These are phyloP conservation scores for Blumeria hordei DNA, from an alignment of 2,329 filamentous ascomycete genomes.

Conservation along the genomic window DNA sequence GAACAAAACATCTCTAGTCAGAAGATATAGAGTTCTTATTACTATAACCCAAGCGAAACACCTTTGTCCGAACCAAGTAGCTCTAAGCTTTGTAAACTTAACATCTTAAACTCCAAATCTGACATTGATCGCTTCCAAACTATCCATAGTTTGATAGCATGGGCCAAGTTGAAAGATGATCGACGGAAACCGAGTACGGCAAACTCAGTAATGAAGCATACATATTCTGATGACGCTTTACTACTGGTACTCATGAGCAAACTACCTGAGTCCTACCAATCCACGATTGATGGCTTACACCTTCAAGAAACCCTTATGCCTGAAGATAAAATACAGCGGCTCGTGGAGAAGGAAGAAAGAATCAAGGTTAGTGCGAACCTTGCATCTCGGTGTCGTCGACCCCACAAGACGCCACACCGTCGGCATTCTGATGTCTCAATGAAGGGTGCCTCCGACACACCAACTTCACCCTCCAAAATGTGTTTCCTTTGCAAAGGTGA, in stretches of 20 bases:
- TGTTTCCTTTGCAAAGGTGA: too few species aligned
- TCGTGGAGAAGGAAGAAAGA: slow-evolving; percentile 1
- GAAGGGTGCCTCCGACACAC: too few species aligned
- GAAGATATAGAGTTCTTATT: too few species aligned
- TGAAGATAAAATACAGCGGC: not conserved
- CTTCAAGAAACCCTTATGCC: not conserved
- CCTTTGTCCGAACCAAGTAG: too few species aligned
- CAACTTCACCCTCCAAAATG: too few species aligned
- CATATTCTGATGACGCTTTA: not conserved
- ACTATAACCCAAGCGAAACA: too few species aligned
- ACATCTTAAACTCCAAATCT: too few species aligned
- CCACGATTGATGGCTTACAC: not conserved
- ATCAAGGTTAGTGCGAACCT: not conserved
- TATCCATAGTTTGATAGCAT: too few species aligned
- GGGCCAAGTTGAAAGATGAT: not conserved
- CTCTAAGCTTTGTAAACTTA: too few species aligned
- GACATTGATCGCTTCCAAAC: too few species aligned
- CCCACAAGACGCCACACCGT: not conserved
- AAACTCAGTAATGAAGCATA: not conserved
- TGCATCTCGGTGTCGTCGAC: not conserved
- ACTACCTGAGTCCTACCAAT: not conserved
- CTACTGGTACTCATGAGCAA: slow-evolving; percentile 1
- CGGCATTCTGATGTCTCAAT: too few species aligned
- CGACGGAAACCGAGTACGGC: not conserved
- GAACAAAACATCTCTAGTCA: too few species aligned